phyloP scores from a whole-genome alignment of 495 filamentous ascomycete species.

The Articulospora tetracladia region DNA sequence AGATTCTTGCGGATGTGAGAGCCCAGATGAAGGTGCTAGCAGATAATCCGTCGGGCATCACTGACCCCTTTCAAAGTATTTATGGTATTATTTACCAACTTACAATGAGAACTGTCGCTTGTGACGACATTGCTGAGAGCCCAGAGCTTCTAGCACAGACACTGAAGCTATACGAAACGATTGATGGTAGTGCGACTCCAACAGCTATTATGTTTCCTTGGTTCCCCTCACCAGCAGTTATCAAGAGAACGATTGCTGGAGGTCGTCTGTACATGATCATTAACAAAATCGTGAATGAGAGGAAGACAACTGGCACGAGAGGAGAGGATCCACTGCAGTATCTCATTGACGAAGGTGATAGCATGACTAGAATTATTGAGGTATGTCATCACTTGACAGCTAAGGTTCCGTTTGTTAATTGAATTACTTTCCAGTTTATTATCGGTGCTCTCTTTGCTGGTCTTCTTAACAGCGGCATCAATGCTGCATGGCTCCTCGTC shows the following conservation, averaged over 20 bases:
- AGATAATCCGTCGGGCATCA: conserved; percentile 26
- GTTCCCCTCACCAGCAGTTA: conserved; percentile 28
- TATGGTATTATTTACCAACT: conserved; percentile 39
- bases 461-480: conserved; percentile 40
- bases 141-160: conserved; percentile 28
- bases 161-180: conserved; percentile 32
- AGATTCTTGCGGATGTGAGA: conserved; percentile 12
- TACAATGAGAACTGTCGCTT: conserved; percentile 36
- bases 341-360: conserved; percentile 37
- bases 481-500: conserved; percentile 35
- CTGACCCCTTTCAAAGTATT: conserved; percentile 37
- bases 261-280: conserved; percentile 37
- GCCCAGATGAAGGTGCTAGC: conserved; percentile 15
- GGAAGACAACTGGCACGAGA: conserved; percentile 32
- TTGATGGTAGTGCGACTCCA: conserved; percentile 29
- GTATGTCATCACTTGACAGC: conserved; percentile 9
- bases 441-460: conserved; percentile 34
- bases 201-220: conserved; percentile 40
- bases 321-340: conserved; percentile 43
- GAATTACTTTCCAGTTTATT: conserved; percentile 28
- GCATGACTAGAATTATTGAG: conserved; percentile 29
- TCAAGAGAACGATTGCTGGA: conserved; percentile 31
- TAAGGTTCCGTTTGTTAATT: neutral
- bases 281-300: conserved; percentile 32
- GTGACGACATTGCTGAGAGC: conserved; percentile 39